Base-by-base conservation (phyloP, 2,329 filamentous ascomycete genomes). In the Cadophora sp. region DNA sequence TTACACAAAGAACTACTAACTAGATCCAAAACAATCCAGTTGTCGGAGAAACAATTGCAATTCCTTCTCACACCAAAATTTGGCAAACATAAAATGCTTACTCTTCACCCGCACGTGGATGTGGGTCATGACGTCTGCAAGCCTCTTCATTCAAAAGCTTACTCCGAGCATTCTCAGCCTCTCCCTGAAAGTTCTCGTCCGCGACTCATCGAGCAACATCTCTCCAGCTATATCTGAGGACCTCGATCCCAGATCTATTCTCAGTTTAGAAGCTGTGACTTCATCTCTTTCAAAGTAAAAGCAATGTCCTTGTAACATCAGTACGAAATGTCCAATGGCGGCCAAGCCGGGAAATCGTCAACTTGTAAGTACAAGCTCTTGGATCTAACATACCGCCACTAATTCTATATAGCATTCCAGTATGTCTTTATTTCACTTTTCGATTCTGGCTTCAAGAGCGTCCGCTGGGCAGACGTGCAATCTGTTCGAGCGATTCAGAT, bases 331-430 rank as follows among this genome's bases (percentile, higher is more conserved):
- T 84, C 84, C 77, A 80, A 84, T 85, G 83, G 82, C 79, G 76
- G 76, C 75, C 79, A 79, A 74, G 79, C 80, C 76, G 79, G 79
- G 75, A 82, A 82, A 79, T 83, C 83, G 77, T 84, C 83, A 72
- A 80, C 80, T 73, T 83, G 84, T 84, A 78, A 75, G 79, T 31
- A 6, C 19, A n/a, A 43, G n/a, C 34, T 70, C 66, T 34, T 29
- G 34, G 22, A 8, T 26, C 8, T 24, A 26, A 4, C 8, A 29
- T 16, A 51, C 50, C 22, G 48, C 61, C 9, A 14, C 62, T 73
- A 59, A 68, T 34, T 11, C 4, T 37, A 48, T 24, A 37, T 75
- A 92, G 90, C 87, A 73, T 94, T 93, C 79, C 96, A 98, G 67
- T 69, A 50, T 27, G 67, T 64, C 27, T 56, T 14, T 22, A 43